Evolutionary conservation across 495 filamentous ascomycete genomes (phyloP), one percentile per base, ranked within the genome.

Genomic region (Penicillium cataractarum): DNA sequence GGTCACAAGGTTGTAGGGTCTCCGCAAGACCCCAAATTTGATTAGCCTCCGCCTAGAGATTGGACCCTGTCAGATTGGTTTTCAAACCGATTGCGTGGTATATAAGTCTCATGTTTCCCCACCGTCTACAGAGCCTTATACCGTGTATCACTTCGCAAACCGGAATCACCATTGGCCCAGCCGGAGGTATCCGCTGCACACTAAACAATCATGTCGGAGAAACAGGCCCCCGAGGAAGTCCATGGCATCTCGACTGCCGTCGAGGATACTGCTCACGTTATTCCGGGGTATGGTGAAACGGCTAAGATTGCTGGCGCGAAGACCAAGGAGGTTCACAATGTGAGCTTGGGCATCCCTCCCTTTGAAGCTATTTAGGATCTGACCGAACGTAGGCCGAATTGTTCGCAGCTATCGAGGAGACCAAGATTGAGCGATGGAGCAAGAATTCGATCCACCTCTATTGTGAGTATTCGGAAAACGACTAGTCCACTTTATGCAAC

Each of bases 351-450:
- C 10, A 39, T 12, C n/a, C n/a, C 7, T 8, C 8, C 26, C 24
- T 6, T 4, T n/a, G 17, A 19, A 52, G n/a, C 2, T 4, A 10
- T 29, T 24, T 7, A 3, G 29, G 21, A 35, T 54, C 32, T 54
- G 32, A 54, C 17, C n/a, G 51, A 37, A 4, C 35, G 13, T 57
- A 85, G 84, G 84, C 84, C 72, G 83, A 85, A 31, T 72, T 87
- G 15, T 87, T 72, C 64, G 83, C 85, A 33, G 84, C 84, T 33
- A 78, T 86, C 60, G 71, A 84, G 50, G 83, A 85, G 65, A 80
- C 82, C 32, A 78, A 83, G 44, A 86, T 87, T 66, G 74, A 82
- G 55, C 74, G 72, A 40, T 79, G 82, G 80, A 85, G 83, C 76
- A 82, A 74, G 64, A 74, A 76, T 26, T 84, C 83, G 12, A 61